These are phyloP conservation scores for Pestalotiopsis sp. DNA, from an alignment of 2,329 filamentous ascomycete species.

Conservation along the genomic window DNA sequence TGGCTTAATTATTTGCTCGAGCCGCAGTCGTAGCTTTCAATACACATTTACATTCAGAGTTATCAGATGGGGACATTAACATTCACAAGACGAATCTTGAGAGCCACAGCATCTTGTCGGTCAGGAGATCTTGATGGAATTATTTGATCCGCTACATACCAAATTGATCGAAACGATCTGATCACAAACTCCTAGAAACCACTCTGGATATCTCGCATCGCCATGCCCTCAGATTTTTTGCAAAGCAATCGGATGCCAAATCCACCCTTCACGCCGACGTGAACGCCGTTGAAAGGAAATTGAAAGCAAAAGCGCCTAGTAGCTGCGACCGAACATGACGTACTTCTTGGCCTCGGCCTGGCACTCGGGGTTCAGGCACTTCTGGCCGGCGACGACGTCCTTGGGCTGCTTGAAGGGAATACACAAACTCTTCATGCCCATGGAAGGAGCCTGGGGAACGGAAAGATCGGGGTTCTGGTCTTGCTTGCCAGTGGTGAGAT, in stretches of 20 bases:
- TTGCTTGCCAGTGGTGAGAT: conserved; percentile 78
- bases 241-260: not conserved
- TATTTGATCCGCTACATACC: not conserved
- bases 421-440: conserved; percentile 73
- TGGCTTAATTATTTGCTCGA: too few species aligned
- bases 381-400: conserved; percentile 77
- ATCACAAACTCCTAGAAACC: conserved; percentile 1
- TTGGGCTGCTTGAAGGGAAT: conserved; percentile 84
- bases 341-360: conserved; percentile 75
- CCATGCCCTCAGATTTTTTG: not conserved
- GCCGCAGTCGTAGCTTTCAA: too few species aligned
- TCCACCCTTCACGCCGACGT: not conserved
- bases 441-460: conserved; percentile 56
- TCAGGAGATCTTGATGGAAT: not conserved
- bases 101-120: not conserved
- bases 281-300: conserved; percentile 3
- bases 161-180: not conserved
- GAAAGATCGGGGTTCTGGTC: conserved; percentile 54
- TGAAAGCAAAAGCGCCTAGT: conserved; percentile 39
- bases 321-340: conserved; percentile 88
- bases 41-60: too few species aligned
- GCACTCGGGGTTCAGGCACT: conserved; percentile 92
- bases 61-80: too few species aligned
- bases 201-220: conserved; percentile 4
- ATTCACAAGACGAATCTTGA: not conserved